Conservation (phyloP, 2,329 filamentous ascomycete species). For the Mollisia scopiformis region DNA sequence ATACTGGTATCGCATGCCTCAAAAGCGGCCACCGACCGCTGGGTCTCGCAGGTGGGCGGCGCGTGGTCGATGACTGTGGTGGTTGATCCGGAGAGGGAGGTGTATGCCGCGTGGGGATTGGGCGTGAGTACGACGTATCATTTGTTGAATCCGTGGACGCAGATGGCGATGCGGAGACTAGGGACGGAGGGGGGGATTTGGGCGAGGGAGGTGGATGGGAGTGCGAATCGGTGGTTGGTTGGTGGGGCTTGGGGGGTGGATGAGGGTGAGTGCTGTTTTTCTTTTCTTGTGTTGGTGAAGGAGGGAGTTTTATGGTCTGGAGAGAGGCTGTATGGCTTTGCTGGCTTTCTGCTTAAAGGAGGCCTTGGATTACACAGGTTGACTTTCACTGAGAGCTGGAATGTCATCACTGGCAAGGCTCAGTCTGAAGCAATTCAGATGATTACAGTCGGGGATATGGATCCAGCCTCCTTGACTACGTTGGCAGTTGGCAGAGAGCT, state of each 20-base stretch:
- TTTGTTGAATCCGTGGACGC: conserved; percentile 58
- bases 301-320: not conserved
- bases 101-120: conserved; percentile 70
- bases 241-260: conserved; percentile 55
- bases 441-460: too few species aligned
- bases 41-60: conserved; percentile 33
- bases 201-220: conserved; percentile 63
- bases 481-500: not conserved
- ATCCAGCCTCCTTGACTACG: too few species aligned
- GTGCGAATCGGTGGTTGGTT: conserved; percentile 70
- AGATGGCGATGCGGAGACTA: conserved; percentile 60
- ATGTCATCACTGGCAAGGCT: too few species aligned
- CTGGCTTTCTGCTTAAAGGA: not conserved
- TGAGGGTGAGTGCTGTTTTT: conserved; percentile 21
- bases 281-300: not conserved
- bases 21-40: conserved; percentile 57
- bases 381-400: too few species aligned
- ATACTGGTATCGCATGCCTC: conserved; percentile 65
- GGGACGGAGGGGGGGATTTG: conserved; percentile 66
- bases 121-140: conserved; percentile 65
- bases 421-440: too few species aligned
- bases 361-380: too few species aligned
- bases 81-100: conserved; percentile 60
- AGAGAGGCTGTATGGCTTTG: not conserved
- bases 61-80: conserved; percentile 57